Conservation (phyloP, 2,329 filamentous ascomycete genomes). For the Alternaria sp. region DNA sequence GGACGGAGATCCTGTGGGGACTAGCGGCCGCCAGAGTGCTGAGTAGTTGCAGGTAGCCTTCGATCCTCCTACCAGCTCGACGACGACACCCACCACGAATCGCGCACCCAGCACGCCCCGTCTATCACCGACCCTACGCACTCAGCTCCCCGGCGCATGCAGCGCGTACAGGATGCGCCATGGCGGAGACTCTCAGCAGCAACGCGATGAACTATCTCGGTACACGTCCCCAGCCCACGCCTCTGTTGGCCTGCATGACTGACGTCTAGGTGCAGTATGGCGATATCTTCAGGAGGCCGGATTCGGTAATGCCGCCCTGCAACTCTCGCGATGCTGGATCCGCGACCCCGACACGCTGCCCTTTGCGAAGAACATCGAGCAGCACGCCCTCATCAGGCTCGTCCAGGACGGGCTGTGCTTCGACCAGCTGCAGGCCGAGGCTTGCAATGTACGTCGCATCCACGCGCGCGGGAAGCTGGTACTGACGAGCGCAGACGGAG, state of each 20-base stretch:
- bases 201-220: conserved; percentile 71
- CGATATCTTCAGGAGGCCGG: conserved; percentile 59
- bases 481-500: conserved; percentile 36
- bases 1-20: conserved; percentile 10
- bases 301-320: conserved; percentile 65
- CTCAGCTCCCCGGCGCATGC: conserved; percentile 6
- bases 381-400: conserved; percentile 65
- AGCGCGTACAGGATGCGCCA: conserved; percentile 46
- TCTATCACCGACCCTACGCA: background rate
- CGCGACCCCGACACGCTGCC: conserved; percentile 66
- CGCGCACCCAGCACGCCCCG: conserved; percentile 1
- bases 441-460: conserved; percentile 36
- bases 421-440: conserved; percentile 51
- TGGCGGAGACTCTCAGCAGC: conserved; percentile 56
- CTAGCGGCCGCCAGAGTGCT: background rate
- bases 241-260: conserved; percentile 11
- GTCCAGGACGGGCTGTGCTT: conserved; percentile 67
- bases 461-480: background rate
- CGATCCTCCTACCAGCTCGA: background rate
- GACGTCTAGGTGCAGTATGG: conserved; percentile 56
- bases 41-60: conserved; percentile 4
- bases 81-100: background rate
- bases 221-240: conserved; percentile 8
- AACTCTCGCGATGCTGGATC: conserved; percentile 68
- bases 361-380: conserved; percentile 65